These are phyloP conservation scores for Myxozyma lipomycoides DNA, from an alignment of 805 yeast genomes.

Conservation along the genomic window DNA sequence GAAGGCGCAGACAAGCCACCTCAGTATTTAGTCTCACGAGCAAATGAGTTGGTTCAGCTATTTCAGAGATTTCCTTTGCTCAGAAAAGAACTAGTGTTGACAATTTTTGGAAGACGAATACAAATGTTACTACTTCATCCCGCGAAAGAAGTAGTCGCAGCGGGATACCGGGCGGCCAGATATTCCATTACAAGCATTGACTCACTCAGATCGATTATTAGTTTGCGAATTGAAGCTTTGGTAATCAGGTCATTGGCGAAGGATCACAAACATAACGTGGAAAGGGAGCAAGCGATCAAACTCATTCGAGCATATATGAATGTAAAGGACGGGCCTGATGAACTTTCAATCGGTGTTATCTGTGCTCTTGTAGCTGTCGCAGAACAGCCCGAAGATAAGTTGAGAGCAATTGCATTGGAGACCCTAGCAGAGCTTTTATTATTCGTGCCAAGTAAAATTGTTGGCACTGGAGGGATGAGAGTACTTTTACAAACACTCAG, in stretches of 20 bases:
- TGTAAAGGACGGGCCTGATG: conserved; percentile 49
- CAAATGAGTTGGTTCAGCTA: conserved; percentile 61
- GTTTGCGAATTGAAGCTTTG: conserved; percentile 57
- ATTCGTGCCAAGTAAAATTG: conserved; percentile 43
- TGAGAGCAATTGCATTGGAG: conserved; percentile 50
- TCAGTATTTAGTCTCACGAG: conserved; percentile 50
- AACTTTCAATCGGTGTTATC: conserved; percentile 58
- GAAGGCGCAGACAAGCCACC: conserved; percentile 52
- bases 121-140: conserved; percentile 57
- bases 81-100: conserved; percentile 54
- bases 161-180: conserved; percentile 73
- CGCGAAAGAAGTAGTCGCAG: conserved; percentile 60
- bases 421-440: conserved; percentile 51
- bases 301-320: conserved; percentile 60
- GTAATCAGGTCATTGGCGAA: conserved; percentile 59
- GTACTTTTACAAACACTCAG: conserved; percentile 45
- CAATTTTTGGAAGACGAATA: conserved; percentile 41
- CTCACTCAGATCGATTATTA: conserved; percentile 52
- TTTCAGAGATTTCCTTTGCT: conserved; percentile 56
- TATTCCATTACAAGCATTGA: conserved; percentile 54
- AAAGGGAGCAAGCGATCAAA: conserved; percentile 74
- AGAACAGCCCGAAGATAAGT: conserved; percentile 51
- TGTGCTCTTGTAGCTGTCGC: conserved; percentile 62
- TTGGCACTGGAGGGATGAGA: conserved; percentile 46
- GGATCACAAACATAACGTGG: conserved; percentile 52